Base-by-base conservation (phyloP, 805 yeast species). In the Pichia deserticola region DNA sequence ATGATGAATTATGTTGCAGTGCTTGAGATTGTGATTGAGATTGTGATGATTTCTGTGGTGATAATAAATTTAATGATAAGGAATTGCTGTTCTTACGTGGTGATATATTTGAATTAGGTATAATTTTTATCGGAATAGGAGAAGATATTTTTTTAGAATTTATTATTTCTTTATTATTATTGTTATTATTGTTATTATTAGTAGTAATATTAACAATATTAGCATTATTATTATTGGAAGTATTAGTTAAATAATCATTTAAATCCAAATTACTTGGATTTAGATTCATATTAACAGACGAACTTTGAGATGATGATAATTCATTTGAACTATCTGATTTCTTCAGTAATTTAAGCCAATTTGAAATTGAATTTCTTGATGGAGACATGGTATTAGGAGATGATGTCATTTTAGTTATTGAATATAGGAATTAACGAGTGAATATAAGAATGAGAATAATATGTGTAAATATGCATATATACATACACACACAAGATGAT, bases 291-390 rank as follows among this genome's bases (percentile, higher is more conserved):
- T 40, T 40, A 30, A 40, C 25, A 4, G 38, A 34, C 12, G 48
- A 39, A 25, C 37, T 34, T 20, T 34, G 12, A 12, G 45, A 33
- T 28, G 49, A 40, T 7, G 39, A 13, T n/a, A 43, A 7, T 25
- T 43, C 45, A n/a, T 35, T 43, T n/a, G 39, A 20, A 15, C 39
- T 34, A 30, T 45, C 51, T 10, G 51, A 44, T 36, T 45, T 48
- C 29, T 49, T 51, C 38, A 49, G 44, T 5, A 42, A 13, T 36
- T 47, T 52, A 20, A 52, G 30, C 55, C 55, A 52, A 20, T 38
- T 35, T 9, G 55, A 52, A 28, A 43, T 45, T 3, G 47, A 40
- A 30, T 42, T 52, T 30, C 36, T 44, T 7, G 50, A 45, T 5
- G 55, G 55, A 2, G 55, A 52, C 42, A 47, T 27, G 20, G 51